Evolutionary conservation across 352 stramenopile genomes (phyloP), one percentile per base, ranked within the genome.

Genomic region (Phytophthora hybrid): DNA sequence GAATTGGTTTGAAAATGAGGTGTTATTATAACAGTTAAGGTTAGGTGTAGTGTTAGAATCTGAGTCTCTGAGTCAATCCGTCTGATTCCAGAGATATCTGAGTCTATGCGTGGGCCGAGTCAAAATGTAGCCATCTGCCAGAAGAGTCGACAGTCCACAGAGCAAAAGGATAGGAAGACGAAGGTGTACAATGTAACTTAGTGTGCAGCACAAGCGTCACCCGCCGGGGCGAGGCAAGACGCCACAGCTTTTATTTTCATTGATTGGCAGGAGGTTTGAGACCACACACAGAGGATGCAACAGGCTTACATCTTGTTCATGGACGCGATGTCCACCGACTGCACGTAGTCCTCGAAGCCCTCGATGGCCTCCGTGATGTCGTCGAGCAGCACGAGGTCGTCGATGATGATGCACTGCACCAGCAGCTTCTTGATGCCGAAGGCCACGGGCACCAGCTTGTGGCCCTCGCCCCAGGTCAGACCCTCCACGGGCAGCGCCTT

Each of bases 231-330:
- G 23, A 26, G 23, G 41, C 41, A 49, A 49, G 41, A 49, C 41
- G 41, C 13, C 14, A 5, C 41, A 49, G 41, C 19, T 49, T 18
- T 8, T 41, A 1, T 18, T 49, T 19, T 49, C 41, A 19, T 49
- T 49, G 14, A 49, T 49, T 49, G 18, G 41, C 23, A 26, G 14
- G 5, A 49, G 41, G 41, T n/a, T 49, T 49, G 13, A 49, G 41
- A 18, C 14, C 32, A 59, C 34, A 59, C n/a, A 59, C 34, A 26
- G 23, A 26, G 16, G 11, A 13, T 23, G 21, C 5, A 52, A 23
- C 39, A 51, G 7, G 51, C 71, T 91, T 92, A 94, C n/a, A 94
- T 76, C 79, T 94, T 94, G 84, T 94, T 95, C 89, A 97, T 96
- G 57, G 87, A 93, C 18, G 85, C 84, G 3, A 97, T 73, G 56